Percentiles rank a stretch among this genome's conserved stretches.
phyloP scores from a whole-genome alignment of 2,329 filamentous ascomycete genomes.

The Paecilomyces sp. region DNA sequence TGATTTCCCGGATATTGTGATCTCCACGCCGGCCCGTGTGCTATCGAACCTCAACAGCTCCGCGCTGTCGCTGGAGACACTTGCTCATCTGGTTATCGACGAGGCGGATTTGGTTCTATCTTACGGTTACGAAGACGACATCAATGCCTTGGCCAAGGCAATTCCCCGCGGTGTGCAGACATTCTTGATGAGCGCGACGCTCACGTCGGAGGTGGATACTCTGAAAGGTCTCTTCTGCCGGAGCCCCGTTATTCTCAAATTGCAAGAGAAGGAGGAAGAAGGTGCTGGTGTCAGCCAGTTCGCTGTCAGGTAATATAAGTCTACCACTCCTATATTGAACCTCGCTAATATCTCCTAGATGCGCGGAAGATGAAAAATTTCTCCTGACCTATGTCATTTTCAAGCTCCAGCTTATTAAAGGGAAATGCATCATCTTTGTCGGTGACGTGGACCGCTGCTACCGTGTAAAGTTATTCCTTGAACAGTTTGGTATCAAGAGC shows the following conservation, averaged over 20 bases:
- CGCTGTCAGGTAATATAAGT: conserved; percentile 58
- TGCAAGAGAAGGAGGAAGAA: conserved; percentile 75
- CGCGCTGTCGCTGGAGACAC: conserved; percentile 60
- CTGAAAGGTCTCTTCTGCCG: conserved; percentile 80
- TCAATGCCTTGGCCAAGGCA: conserved; percentile 68
- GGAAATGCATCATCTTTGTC: conserved; percentile 81
- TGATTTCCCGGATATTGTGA: conserved; percentile 78
- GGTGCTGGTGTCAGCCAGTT: conserved; percentile 77
- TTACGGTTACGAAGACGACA: conserved; percentile 88
- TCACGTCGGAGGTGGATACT: conserved; percentile 79
- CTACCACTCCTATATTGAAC: conserved; percentile 2
- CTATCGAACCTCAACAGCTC: conserved; percentile 69
- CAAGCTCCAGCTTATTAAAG: conserved; percentile 87
- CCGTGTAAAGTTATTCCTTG: conserved; percentile 85
- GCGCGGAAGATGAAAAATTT: conserved; percentile 96
- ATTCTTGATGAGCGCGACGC: conserved; percentile 86
- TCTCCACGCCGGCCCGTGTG: conserved; percentile 83
- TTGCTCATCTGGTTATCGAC: conserved; percentile 79
- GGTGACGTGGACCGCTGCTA: conserved; percentile 85
- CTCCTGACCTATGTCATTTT: conserved; percentile 88
- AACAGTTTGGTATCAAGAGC: conserved; percentile 92
- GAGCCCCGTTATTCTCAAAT: conserved; percentile 68
- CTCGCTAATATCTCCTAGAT: conserved; percentile 39
- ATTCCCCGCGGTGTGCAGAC: conserved; percentile 84
- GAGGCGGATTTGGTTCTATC: conserved; percentile 90